Evolutionary conservation across 306 rosid genomes (phyloP).

Genomic region (Datisca glomerata): DNA sequence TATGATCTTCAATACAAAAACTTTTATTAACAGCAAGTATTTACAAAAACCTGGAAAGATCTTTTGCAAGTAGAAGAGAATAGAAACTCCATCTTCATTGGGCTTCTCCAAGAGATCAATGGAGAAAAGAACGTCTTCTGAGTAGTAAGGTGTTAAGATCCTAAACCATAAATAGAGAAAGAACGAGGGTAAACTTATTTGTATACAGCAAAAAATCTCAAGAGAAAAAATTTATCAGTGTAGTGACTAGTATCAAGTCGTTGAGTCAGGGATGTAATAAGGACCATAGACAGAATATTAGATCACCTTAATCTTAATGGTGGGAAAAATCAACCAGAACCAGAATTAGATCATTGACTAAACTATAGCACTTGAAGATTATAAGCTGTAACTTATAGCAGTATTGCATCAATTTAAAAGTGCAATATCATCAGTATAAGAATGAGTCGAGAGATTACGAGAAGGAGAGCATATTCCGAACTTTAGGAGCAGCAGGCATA

Average conservation of each 20-base stretch:
- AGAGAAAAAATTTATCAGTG: not conserved
- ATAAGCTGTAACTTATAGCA: no score
- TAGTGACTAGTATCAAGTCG: no score
- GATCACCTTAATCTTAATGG: no score
- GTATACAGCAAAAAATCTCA: not conserved
- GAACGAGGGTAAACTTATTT: not conserved
- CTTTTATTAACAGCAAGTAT: slow-evolving; percentile 3
- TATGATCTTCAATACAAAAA: not conserved
- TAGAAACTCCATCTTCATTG: slow-evolving; percentile 93
- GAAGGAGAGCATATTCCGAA: slow-evolving; percentile 88
- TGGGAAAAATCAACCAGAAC: no score
- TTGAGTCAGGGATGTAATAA: no score
- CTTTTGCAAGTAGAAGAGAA: slow-evolving; percentile 88
- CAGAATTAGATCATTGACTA: no score
- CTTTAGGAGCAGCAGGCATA: slow-evolving; percentile 94
- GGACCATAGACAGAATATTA: no score
- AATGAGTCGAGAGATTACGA: slow-evolving; percentile 45
- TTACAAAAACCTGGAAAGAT: slow-evolving; percentile 69
- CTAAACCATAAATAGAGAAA: slow-evolving; percentile 32
- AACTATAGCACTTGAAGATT: no score
- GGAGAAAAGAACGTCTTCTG: slow-evolving; percentile 78
- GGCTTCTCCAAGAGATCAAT: slow-evolving; percentile 33
- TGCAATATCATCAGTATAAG: slow-evolving; percentile 5
- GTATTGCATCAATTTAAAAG: not conserved
- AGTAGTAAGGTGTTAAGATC: slow-evolving; percentile 72